These are phyloP conservation scores for Xylariaceae sp. DNA, from an alignment of 2,329 filamentous ascomycete genomes.

Conservation along the genomic window DNA sequence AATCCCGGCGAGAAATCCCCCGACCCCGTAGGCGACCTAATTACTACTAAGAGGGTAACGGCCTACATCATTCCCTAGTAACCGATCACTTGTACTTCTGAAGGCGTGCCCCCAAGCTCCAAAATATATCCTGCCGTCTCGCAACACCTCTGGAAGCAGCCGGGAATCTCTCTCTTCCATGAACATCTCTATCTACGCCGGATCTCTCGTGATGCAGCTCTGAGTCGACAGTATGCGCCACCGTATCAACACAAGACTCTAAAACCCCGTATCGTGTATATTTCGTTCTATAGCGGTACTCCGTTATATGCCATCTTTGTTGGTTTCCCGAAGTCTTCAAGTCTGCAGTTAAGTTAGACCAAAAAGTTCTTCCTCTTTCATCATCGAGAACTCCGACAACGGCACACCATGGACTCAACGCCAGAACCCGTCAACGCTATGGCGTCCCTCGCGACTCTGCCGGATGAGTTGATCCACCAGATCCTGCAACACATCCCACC, in stretches of 20 bases:
- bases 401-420: too few species aligned
- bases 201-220: not conserved
- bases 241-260: not conserved
- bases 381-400: not conserved
- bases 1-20: not conserved
- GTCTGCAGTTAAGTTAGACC: not conserved
- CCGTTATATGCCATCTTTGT: too few species aligned
- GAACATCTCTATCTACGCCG: not conserved
- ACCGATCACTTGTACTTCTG: not conserved
- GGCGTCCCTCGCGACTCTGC: slow-evolving; percentile 47
- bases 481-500: slow-evolving; percentile 63
- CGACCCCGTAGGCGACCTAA: not conserved
- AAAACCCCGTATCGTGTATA: not conserved
- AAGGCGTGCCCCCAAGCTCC: not conserved
- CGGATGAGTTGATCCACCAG: slow-evolving; percentile 79
- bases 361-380: not conserved
- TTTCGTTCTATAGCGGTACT: not conserved
- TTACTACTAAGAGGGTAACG: not conserved
- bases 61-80: not conserved
- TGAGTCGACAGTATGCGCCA: not conserved
- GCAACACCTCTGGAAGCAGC: not conserved
- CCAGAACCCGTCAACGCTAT: slow-evolving; percentile 17
- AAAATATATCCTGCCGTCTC: not conserved
- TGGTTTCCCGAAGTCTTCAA: not conserved
- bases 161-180: not conserved